Evolutionary conservation across 805 yeast genomes (phyloP), one percentile per base, ranked within the genome.

Genomic region (Metschnikowia santaceciliae): DNA sequence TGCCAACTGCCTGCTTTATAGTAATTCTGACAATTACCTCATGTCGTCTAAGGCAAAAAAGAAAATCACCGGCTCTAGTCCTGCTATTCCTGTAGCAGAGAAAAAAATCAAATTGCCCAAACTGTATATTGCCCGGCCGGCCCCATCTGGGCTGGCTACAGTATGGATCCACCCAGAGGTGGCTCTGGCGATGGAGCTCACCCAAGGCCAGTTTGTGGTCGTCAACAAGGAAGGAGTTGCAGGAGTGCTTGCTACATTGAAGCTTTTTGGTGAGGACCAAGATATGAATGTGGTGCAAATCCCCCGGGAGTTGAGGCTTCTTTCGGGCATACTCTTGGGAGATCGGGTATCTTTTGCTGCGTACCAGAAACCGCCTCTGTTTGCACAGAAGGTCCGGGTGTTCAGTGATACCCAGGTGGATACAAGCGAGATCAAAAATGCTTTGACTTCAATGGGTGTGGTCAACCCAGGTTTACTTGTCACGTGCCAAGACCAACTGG

Each of bases 391-490:
- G 15, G 57, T 54, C 17, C 41, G 51, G 6, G 51, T 49, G 4
- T 42, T 33, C 10, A 22, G 37, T 14, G 34, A 40, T 6, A 17
- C 10, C n/a, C n/a, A 37, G 10, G 38, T 34, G 38, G 36, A 20
- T 3, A 30, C 11, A n/a, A 33, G n/a, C 8, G 38, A 19, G 5
- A 34, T 34, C 14, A 42, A 42, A 15, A 23, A 23, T 37, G 53
- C 73, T 0, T 55, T 84, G 8, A 68, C 73, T 44, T 84, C 83
- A 23, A 69, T 78, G 32, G 90, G 91, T 0, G 61, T 88, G 7
- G 54, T 86, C 0, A 79, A 79, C 61, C 84, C 90, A 0, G 86
- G 86, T 6, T 68, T 78, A 69, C 55, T 53, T 17, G 66, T 75
- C 42, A 52, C 57, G n/a, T 38, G 38, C 34, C 37, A 47, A 6